Base-by-base conservation (phyloP, 129 eudicot species). In the Rutidosis leptorrhynchoides region DNA sequence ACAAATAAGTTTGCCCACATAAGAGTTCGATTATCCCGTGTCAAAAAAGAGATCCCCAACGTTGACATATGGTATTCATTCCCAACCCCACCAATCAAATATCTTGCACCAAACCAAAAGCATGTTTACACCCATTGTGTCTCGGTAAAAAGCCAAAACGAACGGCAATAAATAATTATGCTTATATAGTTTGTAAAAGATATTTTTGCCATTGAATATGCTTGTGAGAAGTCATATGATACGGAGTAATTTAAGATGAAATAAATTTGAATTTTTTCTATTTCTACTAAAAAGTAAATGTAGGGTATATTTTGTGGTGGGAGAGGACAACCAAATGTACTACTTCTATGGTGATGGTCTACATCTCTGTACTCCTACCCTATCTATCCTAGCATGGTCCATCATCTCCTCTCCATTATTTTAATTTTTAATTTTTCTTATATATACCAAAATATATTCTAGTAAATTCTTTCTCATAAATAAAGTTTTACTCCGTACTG, bases 341-440 rank as follows among this genome's bases (percentile, higher is more conserved):
- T 32, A 33, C 62, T 57, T 40, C 21, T 55, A 65, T 28, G 58
- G 65, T 73, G 12, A 64, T 73, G 66, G 78, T 65, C 63, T 59
- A 67, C 48, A 29, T 43, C 74, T 62, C 40, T 60, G 74, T 68
- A 37, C 69, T 68, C 48, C 68, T 35, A 75, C 63, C 64, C 79
- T 68, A 60, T 75, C 63, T 58, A 58, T 49, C 25, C 74, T 49
- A 75, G 79, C 49, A 67, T 68, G 74, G 79, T 75, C 79, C 79
- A 68, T 27, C 54, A 19, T 73, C 65, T 65, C 45, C 65, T 73
- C 65, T 65, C 45, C 65, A 14, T 64, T 64, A 45, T 10, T 7
- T 64, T 28, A 5, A 24, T 63, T 63, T 16, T 12, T 27, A 27
- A 49, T 48, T 14, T 14, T 6, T 32, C 24, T n/a, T n/a, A n/a